These are phyloP conservation scores for Apiosordaria backusii DNA, from an alignment of 495 filamentous ascomycete genomes.

Conservation along the genomic window DNA sequence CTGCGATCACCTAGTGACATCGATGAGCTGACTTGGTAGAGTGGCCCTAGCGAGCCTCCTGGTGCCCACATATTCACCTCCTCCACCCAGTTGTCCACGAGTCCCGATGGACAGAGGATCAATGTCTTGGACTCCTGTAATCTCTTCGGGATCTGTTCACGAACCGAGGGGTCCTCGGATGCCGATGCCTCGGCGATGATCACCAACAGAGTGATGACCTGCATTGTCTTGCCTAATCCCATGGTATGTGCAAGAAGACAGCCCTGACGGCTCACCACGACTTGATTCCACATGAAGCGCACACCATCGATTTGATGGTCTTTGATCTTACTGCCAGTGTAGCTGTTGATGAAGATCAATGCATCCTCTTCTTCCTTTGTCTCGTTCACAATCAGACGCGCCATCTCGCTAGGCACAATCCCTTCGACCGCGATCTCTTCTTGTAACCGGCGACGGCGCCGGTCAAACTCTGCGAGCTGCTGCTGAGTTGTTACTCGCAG, in stretches of 20 bases:
- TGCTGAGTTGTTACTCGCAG: constrained; percentile 46
- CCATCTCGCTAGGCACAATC: constrained; percentile 38
- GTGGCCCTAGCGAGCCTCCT: constrained; percentile 44
- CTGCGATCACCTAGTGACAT: constrained; percentile 35
- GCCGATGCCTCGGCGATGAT: constrained; percentile 63
- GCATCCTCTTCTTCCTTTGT: constrained; percentile 56
- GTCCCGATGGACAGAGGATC: constrained; percentile 68
- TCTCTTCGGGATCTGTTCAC: constrained; percentile 60
- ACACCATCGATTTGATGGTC: constrained; percentile 64
- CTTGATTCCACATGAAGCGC: constrained; percentile 85
- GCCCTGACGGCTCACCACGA: constrained; percentile 60
- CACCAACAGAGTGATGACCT: constrained; percentile 74
- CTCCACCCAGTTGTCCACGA: constrained; percentile 80
- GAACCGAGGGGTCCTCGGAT: constrained; percentile 55
- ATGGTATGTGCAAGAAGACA: constrained; percentile 89
- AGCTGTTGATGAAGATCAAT: constrained; percentile 48
- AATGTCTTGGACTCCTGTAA: constrained; percentile 63
- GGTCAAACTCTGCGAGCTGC: constrained; percentile 46
- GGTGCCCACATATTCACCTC: constrained; percentile 72
- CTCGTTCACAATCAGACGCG: constrained; percentile 65
- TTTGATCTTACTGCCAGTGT: constrained; percentile 50
- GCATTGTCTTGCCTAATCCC: constrained; percentile 94
- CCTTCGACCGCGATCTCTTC: constrained; percentile 36
- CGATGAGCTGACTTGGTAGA: constrained; percentile 48
- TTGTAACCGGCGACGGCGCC: constrained; percentile 48